Base-by-base conservation (phyloP, 169 alveolate genomes). In the Plasmodium chabaudi region DNA sequence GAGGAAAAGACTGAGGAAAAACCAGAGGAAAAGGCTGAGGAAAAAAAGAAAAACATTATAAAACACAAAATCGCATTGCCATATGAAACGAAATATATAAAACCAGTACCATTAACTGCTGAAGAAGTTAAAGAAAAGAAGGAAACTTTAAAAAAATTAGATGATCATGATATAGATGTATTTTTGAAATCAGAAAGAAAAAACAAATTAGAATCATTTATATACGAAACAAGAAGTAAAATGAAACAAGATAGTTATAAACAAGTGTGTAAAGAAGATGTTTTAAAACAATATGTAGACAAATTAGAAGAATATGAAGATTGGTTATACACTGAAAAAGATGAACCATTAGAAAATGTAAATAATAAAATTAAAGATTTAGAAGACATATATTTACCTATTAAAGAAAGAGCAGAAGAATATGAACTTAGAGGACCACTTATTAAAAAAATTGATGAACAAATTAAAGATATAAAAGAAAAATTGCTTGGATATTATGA, bases 361-460 rank as follows among this genome's bases (percentile, higher is more conserved):
- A 68, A 56, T 61, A 53, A 44, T 17, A 86, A 86, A 70, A 70
- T 86, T 13, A 69, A 42, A 51, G 91, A 86, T 34, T 44, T 86
- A 65, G 61, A 86, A 46, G 91, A 86, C 60, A 64, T 86, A 15
- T 86, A 69, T 70, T 27, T 46, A 1, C 91, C 91, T 1, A 70
- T 86, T 47, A 86, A 86, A 63, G 91, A 86, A 70, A 86, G 91
- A 59, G 91, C 91, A n/a, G 65, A 86, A 13, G 91, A 86, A 86
- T 57, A 59, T 59, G 69, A 86, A 42, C 67, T 56, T 1, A 68
- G 91, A 44, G 87, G 47, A 44, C 60, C 42, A 51, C 25, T 59
- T 59, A 86, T 86, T 63, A 59, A 70, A 21, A 27, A 86, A 61
- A 86, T 87, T n/a, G 71, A 86, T 60, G 21, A 21, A 15, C 46